Evolutionary conservation across 2,329 filamentous ascomycete species (phyloP), one percentile per base, ranked within the genome.

Genomic region (Penicillium fuscoglaucum): DNA sequence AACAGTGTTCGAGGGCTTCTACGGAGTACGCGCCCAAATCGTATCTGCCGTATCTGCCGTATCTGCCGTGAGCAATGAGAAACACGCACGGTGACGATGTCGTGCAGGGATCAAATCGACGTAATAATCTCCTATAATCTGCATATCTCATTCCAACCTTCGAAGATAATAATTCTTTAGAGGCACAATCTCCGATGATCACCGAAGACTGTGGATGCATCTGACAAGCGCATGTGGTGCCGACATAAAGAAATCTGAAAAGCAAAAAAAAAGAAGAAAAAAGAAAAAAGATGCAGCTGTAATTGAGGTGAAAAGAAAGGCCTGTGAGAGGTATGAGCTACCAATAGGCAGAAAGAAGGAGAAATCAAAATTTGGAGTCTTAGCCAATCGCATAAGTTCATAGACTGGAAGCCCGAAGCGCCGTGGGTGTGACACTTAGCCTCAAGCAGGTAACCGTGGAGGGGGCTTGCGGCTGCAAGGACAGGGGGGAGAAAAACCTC

Each of bases 401-500:
- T 41, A 33, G 3, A 26, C n/a, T 17, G 1, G 17, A 44, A 47
- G 43, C 52, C 57, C 50, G 56, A 65, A 61, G 58, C 58, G 55
- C 61, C 57, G 48, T 49, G 53, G 57, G 53, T 61, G 54, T 43
- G 28, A 55, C 55, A 47, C 43, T 45, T 58, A 26, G 50, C 51
- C 40, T 59, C 55, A 63, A 65, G 71, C 66, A 68, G 47, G 63
- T 64, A 69, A 58, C 69, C 71, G 70, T 55, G 26, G 52, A 51
- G 48, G 41, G 39, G 4, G 37, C 1, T 1, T 33, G 12, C 44
- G 51, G 57, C 64, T 59, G 55, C 52, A 55, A 59, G 61, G 48
- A 66, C 61, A 61, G 46, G 58, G 55, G 51, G 53, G 46, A 37
- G 41, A 61, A n/a, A 24, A 45, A 17, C 10, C n/a, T 17, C 21